Evolutionary conservation across 371 early-diverging fungal species (phyloP).

Genomic region (Phascolomyces articulosus): DNA sequence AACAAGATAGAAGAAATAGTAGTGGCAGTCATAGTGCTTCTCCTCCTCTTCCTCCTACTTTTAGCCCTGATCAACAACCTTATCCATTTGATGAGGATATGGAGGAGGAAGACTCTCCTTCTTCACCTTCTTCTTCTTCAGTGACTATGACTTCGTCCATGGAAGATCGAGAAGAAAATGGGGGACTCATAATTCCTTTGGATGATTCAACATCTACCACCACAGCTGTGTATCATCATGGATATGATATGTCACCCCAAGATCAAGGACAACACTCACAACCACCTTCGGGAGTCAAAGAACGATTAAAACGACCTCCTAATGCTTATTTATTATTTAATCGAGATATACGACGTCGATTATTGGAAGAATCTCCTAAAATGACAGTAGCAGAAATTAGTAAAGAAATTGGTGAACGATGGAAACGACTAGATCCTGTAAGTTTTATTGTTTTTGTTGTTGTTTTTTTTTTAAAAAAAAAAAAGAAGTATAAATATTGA

Average conservation of each 20-base stretch:
- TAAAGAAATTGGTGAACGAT: constrained; percentile 56
- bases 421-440: constrained; percentile 34
- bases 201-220: constrained; percentile 6
- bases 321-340: constrained; percentile 69
- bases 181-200: constrained; percentile 12
- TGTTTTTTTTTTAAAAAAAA: background rate
- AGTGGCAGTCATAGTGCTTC: background rate
- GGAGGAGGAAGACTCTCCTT: background rate
- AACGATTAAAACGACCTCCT: constrained; percentile 61
- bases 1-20: constrained; percentile 3
- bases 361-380: constrained; percentile 56
- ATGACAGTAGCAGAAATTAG: constrained; percentile 63
- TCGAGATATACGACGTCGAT: constrained; percentile 58
- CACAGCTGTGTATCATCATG: background rate
- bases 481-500: background rate
- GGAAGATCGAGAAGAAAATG: constrained; percentile 17
- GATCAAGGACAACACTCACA: background rate
- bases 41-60: constrained; percentile 1
- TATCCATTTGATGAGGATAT: too few relatives aligned
- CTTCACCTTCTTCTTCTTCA: constrained; percentile 15
- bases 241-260: constrained; percentile 9
- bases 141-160: constrained; percentile 11
- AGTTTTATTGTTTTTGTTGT: constrained; percentile 2
- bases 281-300: constrained; percentile 10
- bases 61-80: constrained; percentile 1